Conservation (phyloP, 805 yeast genomes). For the Nakazawaea ishiwadae region DNA sequence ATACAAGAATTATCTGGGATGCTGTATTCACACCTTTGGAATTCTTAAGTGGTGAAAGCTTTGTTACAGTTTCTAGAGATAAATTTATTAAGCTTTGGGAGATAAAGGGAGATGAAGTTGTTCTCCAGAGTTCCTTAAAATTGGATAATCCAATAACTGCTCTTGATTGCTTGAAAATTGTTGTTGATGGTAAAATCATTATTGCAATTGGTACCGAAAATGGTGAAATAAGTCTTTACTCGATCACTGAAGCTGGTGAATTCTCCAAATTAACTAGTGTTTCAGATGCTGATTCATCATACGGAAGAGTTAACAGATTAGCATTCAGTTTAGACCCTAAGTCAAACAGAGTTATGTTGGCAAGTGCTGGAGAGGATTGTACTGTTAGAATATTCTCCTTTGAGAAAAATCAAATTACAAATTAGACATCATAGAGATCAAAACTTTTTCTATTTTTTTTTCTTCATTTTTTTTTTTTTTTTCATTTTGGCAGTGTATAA, state of each 20-base stretch:
- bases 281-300: conserved; percentile 44
- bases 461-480: too few species aligned
- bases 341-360: conserved; percentile 33
- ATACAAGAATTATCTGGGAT: conserved; percentile 92
- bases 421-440: too few species aligned
- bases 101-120: conserved; percentile 21
- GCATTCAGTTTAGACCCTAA: conserved; percentile 41
- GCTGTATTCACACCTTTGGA: conserved; percentile 74
- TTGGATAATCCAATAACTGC: conserved; percentile 63
- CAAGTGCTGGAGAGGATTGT: conserved; percentile 62
- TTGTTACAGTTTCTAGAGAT: conserved; percentile 87
- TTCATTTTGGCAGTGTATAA: background rate
- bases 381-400: conserved; percentile 44
- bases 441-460: too few species aligned
- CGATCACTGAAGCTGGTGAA: conserved; percentile 25
- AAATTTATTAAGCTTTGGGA: conserved; percentile 70
- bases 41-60: conserved; percentile 32
- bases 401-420: background rate
- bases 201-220: conserved; percentile 68
- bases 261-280: conserved; percentile 29
- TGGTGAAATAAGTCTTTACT: conserved; percentile 51
- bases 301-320: conserved; percentile 56
- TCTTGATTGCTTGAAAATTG: conserved; percentile 40
- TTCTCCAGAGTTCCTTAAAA: conserved; percentile 35
- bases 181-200: conserved; percentile 27